A percentile compares a stretch with the other conserved stretches of the same genome.
Evolutionary conservation across 2,329 filamentous ascomycete genomes (phyloP).

Genomic region (Endothia cerciana): DNA sequence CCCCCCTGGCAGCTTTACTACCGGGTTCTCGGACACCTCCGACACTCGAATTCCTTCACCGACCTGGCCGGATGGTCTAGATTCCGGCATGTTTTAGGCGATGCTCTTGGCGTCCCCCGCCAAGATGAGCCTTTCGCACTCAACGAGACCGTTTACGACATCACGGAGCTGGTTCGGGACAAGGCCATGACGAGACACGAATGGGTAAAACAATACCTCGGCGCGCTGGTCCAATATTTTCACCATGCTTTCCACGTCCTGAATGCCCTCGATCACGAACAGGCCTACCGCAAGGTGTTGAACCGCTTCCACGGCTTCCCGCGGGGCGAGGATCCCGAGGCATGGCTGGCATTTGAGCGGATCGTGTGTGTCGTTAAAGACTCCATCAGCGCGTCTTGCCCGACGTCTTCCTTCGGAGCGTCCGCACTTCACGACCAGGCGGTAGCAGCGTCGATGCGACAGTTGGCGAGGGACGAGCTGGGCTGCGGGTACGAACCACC

Average conservation of each 20-base stretch:
- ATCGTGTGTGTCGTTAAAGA: neutral
- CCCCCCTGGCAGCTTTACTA: constrained; percentile 17
- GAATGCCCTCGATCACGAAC: constrained; percentile 5
- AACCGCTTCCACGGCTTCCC: neutral
- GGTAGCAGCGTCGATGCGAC: neutral
- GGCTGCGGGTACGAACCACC: neutral
- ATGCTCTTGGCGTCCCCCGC: constrained; percentile 4
- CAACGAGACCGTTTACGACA: constrained; percentile 13
- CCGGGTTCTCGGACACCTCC: constrained; percentile 12
- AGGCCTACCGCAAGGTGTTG: neutral
- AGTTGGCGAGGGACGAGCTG: neutral
- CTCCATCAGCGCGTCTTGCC: neutral
- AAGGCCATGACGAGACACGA: neutral
- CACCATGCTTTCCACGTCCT: constrained; percentile 7
- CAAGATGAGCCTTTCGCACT: neutral
- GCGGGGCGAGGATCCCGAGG: constrained; percentile 8
- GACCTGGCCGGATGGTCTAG: neutral
- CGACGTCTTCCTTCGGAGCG: neutral
- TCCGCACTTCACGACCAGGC: constrained; percentile 1
- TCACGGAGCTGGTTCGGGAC: constrained; percentile 2
- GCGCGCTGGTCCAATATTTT: neutral
- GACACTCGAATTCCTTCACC: neutral
- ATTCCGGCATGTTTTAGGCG: constrained; percentile 1
- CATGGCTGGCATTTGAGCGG: constrained; percentile 8
- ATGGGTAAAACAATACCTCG: neutral